Conservation (phyloP, 148 eudicot species). For the Amaranthus cruentus region DNA sequence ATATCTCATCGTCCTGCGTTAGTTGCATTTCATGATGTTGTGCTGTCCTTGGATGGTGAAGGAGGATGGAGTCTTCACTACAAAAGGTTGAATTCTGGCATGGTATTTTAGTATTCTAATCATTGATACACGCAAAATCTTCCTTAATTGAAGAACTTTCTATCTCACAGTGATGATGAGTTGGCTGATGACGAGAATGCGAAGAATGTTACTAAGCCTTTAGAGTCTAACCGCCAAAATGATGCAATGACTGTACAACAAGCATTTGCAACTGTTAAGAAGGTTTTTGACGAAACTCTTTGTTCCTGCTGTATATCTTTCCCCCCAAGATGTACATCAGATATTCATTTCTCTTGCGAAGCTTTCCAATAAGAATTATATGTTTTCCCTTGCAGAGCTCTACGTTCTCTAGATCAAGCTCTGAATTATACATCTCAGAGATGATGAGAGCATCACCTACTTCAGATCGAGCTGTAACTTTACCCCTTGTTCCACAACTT, state of each 20-base stretch:
- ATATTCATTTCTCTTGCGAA: neutral
- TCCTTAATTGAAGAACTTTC: slow-evolving; percentile 19
- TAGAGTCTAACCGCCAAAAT: slow-evolving; percentile 73
- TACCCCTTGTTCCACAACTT: slow-evolving; percentile 74
- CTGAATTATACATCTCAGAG: slow-evolving; percentile 68
- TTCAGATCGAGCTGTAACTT: slow-evolving; percentile 26
- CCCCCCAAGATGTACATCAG: neutral
- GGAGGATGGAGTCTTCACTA: slow-evolving; percentile 87
- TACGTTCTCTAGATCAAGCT: slow-evolving; percentile 56
- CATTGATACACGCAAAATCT: neutral
- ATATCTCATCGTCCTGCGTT: slow-evolving; percentile 98
- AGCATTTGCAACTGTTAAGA: slow-evolving; percentile 78
- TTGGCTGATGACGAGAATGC: slow-evolving; percentile 37
- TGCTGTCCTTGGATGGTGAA: slow-evolving; percentile 93
- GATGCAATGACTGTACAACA: slow-evolving; percentile 94
- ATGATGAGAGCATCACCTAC: slow-evolving; percentile 59
- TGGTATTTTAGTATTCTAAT: neutral
- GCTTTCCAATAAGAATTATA: slow-evolving; percentile 4
- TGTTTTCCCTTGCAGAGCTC: slow-evolving; percentile 40
- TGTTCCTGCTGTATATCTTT: neutral
- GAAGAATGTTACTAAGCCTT: slow-evolving; percentile 30
- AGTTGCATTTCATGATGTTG: slow-evolving; percentile 97
- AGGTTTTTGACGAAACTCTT: slow-evolving; percentile 37
- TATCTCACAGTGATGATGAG: slow-evolving; percentile 54
- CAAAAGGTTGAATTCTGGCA: slow-evolving; percentile 43